phyloP scores from a whole-genome alignment of 2,329 filamentous ascomycete genomes.

The Neofusicoccum sp. region DNA sequence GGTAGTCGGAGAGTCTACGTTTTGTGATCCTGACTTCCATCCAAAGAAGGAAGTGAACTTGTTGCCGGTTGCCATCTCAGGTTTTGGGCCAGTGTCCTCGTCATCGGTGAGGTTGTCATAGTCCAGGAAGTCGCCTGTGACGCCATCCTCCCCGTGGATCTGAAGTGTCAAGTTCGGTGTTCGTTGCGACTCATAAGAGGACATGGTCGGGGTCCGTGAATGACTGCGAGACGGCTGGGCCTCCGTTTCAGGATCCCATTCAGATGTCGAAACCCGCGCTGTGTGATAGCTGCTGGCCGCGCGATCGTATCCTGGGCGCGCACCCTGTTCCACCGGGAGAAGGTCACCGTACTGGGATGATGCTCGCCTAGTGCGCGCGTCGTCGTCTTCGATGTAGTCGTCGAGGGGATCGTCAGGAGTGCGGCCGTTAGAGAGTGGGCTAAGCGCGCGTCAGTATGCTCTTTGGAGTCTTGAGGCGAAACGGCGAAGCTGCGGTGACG shows the following conservation, averaged over 20 bases:
- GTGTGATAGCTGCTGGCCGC: conserved; percentile 34
- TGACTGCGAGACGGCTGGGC: conserved; percentile 23
- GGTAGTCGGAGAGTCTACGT: conserved; percentile 57
- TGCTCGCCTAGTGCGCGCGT: conserved; percentile 21
- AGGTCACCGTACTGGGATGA: conserved; percentile 17
- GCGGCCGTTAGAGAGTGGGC: conserved; percentile 25
- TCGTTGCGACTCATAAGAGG: conserved; percentile 31
- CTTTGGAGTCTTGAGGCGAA: not conserved
- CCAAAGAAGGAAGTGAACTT: conserved; percentile 67
- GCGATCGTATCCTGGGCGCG: conserved; percentile 35
- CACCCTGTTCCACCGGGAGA: conserved; percentile 18
- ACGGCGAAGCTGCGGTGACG: conserved; percentile 20
- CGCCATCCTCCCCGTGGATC: conserved; percentile 30
- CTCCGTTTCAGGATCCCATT: conserved; percentile 25
- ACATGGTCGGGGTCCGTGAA: conserved; percentile 39
- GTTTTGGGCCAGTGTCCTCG: conserved; percentile 20
- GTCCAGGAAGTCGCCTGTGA: conserved; percentile 37
- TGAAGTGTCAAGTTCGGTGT: conserved; percentile 34
- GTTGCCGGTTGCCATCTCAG: conserved; percentile 39
- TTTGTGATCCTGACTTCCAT: conserved; percentile 59
- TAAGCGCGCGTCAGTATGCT: not conserved
- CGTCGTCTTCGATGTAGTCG: conserved; percentile 21
- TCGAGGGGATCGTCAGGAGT: conserved; percentile 27
- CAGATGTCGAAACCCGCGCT: conserved; percentile 28
- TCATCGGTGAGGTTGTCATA: conserved; percentile 30